These are phyloP conservation scores for Blepharisma undulans DNA, from an alignment of 169 alveolate genomes.

Conservation along the genomic window DNA sequence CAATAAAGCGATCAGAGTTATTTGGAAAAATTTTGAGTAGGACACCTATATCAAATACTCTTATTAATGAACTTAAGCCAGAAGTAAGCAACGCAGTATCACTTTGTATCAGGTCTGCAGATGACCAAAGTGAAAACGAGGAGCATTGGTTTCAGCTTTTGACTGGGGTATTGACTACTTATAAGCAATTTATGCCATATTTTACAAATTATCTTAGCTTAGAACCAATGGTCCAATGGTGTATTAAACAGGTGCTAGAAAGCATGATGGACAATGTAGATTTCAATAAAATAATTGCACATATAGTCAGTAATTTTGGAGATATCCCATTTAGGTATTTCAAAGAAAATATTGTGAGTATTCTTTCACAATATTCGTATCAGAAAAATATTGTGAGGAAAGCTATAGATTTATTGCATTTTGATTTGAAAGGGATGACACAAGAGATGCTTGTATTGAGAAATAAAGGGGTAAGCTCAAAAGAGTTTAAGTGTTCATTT, in stretches of 20 bases:
- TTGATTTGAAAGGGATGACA: background rate
- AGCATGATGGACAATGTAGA: background rate
- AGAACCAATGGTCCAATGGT: background rate
- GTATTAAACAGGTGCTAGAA: background rate
- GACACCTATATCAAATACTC: background rate
- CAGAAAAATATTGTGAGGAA: conserved; percentile 6
- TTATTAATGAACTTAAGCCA: background rate
- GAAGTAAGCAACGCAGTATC: background rate
- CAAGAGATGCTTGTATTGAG: background rate
- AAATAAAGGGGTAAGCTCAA: conserved; percentile 14
- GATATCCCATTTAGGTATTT: conserved; percentile 22
- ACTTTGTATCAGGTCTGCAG: background rate
- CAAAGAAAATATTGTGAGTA: background rate
- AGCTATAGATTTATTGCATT: background rate
- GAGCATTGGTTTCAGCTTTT: conserved; percentile 25
- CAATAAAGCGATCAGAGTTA: background rate
- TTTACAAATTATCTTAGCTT: background rate
- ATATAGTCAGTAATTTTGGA: background rate
- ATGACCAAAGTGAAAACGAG: conserved; percentile 1
- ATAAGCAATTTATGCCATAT: background rate
- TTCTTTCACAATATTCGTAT: background rate
- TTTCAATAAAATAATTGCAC: background rate
- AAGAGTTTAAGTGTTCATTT: background rate
- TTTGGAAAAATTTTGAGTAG: background rate
- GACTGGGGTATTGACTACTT: background rate